phyloP scores from a whole-genome alignment of 2,329 filamentous ascomycete species.

The Furcasterigmium sp. region DNA sequence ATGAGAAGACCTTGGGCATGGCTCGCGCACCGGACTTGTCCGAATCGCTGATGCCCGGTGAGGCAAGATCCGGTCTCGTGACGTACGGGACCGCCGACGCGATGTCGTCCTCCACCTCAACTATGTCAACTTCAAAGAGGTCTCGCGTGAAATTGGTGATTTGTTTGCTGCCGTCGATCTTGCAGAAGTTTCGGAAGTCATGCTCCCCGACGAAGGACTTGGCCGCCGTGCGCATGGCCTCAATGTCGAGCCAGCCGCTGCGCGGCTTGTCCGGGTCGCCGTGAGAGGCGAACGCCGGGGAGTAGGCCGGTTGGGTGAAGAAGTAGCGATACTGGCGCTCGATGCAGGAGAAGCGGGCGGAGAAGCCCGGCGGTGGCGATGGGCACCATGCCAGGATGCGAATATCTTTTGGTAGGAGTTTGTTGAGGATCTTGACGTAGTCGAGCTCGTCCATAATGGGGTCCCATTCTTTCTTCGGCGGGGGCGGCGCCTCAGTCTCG shows the following conservation, averaged over 20 bases:
- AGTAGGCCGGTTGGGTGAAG: constrained; percentile 89
- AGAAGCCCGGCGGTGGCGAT: constrained; percentile 71
- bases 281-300: constrained; percentile 49
- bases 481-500: constrained; percentile 13
- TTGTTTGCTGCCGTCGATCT: constrained; percentile 85
- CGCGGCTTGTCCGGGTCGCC: constrained; percentile 25
- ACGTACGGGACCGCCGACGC: constrained; percentile 54
- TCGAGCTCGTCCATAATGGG: constrained; percentile 74
- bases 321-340: constrained; percentile 94
- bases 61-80: constrained; percentile 14
- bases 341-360: constrained; percentile 86
- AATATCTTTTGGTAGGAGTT: constrained; percentile 83
- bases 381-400: constrained; percentile 92
- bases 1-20: constrained; percentile 71
- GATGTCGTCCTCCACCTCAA: constrained; percentile 52
- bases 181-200: constrained; percentile 97
- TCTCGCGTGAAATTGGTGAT: constrained; percentile 75
- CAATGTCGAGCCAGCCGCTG: constrained; percentile 81
- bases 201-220: constrained; percentile 75
- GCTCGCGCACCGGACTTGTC: constrained; percentile 9
- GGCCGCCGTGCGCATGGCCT: constrained; percentile 78
- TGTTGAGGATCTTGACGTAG: constrained; percentile 80
- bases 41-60: constrained; percentile 22
- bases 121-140: constrained; percentile 77
- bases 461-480: constrained; percentile 44